These are phyloP conservation scores for Leccinum barrowsii DNA, from an alignment of 768 basidiomycete genomes.

Conservation along the genomic window DNA sequence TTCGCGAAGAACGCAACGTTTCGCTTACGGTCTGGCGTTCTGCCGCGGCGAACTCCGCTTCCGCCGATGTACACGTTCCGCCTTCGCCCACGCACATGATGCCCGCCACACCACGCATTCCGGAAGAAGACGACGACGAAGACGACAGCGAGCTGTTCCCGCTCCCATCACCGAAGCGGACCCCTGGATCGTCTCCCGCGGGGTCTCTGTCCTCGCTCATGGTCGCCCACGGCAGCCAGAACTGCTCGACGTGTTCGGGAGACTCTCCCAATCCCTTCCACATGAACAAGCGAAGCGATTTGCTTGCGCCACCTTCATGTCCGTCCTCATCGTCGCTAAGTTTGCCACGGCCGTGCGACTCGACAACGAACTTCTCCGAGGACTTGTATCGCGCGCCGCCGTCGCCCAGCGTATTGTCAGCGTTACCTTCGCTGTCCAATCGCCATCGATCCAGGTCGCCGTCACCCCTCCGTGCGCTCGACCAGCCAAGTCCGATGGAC, in stretches of 20 bases:
- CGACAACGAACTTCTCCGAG: slow-evolving; percentile 4
- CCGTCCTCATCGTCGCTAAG: slow-evolving; percentile 28
- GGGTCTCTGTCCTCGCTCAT: slow-evolving; percentile 29
- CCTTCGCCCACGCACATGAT: slow-evolving; percentile 13
- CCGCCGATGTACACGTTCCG: background rate
- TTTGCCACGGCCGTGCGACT: slow-evolving; percentile 16
- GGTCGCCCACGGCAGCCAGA: slow-evolving; percentile 1
- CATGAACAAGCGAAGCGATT: slow-evolving; percentile 1
- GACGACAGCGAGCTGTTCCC: slow-evolving; percentile 57
- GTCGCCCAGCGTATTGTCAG: slow-evolving; percentile 24
- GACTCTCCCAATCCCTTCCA: slow-evolving; percentile 2
- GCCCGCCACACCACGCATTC: slow-evolving; percentile 24
- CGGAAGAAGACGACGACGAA: slow-evolving; percentile 42
- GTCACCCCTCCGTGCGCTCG: slow-evolving; percentile 7
- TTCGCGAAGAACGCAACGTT: background rate
- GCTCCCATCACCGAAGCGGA: slow-evolving; percentile 55
- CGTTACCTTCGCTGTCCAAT: slow-evolving; percentile 22
- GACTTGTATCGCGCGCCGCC: slow-evolving; percentile 10
- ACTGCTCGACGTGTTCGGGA: slow-evolving; percentile 16
- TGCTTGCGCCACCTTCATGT: slow-evolving; percentile 21
- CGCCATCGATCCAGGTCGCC: slow-evolving; percentile 8
- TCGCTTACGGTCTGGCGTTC: background rate
- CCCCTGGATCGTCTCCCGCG: slow-evolving; percentile 40
- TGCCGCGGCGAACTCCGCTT: background rate
- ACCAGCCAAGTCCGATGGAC: slow-evolving; percentile 7